phyloP scores from a whole-genome alignment of 805 yeast genomes.

The Candida incommunis region DNA sequence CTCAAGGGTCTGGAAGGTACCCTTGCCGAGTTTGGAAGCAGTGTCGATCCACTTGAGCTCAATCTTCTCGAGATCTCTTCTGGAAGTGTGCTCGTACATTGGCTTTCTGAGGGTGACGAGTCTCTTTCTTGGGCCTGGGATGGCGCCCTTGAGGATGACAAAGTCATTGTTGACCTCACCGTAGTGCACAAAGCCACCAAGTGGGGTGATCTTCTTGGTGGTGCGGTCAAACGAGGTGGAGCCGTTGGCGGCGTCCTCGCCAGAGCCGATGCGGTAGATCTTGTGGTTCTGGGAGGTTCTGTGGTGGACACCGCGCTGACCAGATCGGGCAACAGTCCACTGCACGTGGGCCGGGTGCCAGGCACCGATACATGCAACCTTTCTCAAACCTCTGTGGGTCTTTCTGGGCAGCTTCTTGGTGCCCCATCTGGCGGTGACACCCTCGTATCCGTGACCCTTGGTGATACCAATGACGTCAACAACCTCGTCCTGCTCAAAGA shows the following conservation, averaged over 20 bases:
- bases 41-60: slow-evolving; percentile 99
- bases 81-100: slow-evolving; percentile 91
- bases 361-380: slow-evolving; percentile 99
- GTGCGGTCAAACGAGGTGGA: slow-evolving; percentile 98
- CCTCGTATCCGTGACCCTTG: slow-evolving; percentile 99
- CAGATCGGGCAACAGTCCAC: slow-evolving; percentile 99
- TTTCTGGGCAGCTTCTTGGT: slow-evolving; percentile 99
- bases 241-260: slow-evolving; percentile 85
- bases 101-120: slow-evolving; percentile 98
- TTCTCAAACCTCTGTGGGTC: slow-evolving; percentile 99
- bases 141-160: slow-evolving; percentile 94
- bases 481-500: slow-evolving; percentile 97
- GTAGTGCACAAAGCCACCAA: slow-evolving; percentile 99
- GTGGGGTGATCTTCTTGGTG: slow-evolving; percentile 97
- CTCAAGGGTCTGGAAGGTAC: slow-evolving; percentile 99
- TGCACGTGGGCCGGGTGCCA: slow-evolving; percentile 99
- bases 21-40: slow-evolving; percentile 99
- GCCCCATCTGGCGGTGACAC: slow-evolving; percentile 99
- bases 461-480: slow-evolving; percentile 98
- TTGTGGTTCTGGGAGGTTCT: slow-evolving; percentile 99
- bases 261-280: slow-evolving; percentile 98
- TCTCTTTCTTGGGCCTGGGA: slow-evolving; percentile 99
- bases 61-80: slow-evolving; percentile 94
- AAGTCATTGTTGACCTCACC: slow-evolving; percentile 97
- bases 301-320: slow-evolving; percentile 99